phyloP scores from a whole-genome alignment of 495 filamentous ascomycete species.

The Neurospora sp. region DNA sequence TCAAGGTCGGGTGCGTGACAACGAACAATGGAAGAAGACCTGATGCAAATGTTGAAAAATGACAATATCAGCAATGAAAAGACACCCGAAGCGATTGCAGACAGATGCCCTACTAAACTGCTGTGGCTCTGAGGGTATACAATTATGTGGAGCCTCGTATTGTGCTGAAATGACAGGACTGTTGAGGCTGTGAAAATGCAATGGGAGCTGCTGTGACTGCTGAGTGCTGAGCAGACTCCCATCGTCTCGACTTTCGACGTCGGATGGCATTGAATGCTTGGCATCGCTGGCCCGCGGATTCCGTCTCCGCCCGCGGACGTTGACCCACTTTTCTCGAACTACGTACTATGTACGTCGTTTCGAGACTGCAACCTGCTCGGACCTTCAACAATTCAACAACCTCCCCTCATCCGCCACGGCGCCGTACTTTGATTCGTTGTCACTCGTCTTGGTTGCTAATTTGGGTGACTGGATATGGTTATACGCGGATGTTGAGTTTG shows the following conservation, averaged over 20 bases:
- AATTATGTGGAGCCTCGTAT: background rate
- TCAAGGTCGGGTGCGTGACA: background rate
- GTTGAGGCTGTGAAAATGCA: background rate
- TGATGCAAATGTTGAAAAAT: background rate
- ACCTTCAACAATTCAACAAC: background rate
- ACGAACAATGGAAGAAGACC: background rate
- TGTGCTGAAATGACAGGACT: background rate
- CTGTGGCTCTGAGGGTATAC: background rate
- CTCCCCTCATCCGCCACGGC: background rate
- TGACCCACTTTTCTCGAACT: background rate
- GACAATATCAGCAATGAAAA: background rate
- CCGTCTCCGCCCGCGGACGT: background rate
- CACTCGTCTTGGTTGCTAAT: background rate
- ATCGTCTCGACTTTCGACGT: background rate
- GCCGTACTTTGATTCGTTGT: background rate
- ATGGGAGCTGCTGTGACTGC: background rate
- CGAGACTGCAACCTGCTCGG: background rate
- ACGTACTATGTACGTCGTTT: background rate
- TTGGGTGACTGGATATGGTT: background rate
- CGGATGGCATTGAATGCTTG: background rate
- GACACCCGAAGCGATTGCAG: background rate
- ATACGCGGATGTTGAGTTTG: background rate
- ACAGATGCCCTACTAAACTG: background rate
- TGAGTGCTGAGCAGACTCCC: background rate
- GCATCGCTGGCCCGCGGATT: background rate